A percentile compares a stretch with the other conserved stretches of the same genome.
Evolutionary conservation across 2,329 filamentous ascomycete genomes (phyloP).

Genomic region (Gnomoniopsis smithogilvyi): DNA sequence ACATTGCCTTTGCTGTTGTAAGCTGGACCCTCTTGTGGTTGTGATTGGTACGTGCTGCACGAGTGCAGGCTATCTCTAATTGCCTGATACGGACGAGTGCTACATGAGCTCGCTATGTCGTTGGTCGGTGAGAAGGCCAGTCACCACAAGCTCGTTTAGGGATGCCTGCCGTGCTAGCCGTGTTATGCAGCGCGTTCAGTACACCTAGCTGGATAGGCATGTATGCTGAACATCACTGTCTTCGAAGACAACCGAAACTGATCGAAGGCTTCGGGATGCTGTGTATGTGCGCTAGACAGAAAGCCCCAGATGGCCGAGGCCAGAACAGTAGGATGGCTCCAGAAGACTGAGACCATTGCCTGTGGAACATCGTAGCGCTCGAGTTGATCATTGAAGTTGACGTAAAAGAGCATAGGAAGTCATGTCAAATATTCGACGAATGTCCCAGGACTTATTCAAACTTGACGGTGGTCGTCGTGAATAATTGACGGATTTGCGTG

Average conservation of each 20-base stretch:
- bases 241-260: not conserved
- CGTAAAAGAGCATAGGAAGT: no score
- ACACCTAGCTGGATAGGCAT: not conserved
- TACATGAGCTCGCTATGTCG: conserved; percentile 1
- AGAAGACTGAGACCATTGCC: no score
- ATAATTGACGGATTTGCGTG: not conserved
- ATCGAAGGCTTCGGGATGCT: no score
- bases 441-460: no score
- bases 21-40: not conserved
- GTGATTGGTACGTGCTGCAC: not conserved
- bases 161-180: not conserved
- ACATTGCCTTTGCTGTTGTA: not conserved
- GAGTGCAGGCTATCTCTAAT: not conserved
- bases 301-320: no score
- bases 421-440: no score
- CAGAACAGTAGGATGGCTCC: no score
- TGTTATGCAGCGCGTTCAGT: not conserved
- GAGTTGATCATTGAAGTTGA: no score
- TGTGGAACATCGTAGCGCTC: no score
- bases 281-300: no score
- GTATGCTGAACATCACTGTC: not conserved
- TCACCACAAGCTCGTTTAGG: not conserved
- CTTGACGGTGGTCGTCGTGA: not conserved
- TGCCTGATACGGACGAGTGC: conserved; percentile 13
- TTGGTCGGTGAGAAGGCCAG: conserved; percentile 1